Evolutionary conservation across 768 basidiomycete species (phyloP), one percentile per base, ranked within the genome.

Genomic region (Psilocybe tampanensis): DNA sequence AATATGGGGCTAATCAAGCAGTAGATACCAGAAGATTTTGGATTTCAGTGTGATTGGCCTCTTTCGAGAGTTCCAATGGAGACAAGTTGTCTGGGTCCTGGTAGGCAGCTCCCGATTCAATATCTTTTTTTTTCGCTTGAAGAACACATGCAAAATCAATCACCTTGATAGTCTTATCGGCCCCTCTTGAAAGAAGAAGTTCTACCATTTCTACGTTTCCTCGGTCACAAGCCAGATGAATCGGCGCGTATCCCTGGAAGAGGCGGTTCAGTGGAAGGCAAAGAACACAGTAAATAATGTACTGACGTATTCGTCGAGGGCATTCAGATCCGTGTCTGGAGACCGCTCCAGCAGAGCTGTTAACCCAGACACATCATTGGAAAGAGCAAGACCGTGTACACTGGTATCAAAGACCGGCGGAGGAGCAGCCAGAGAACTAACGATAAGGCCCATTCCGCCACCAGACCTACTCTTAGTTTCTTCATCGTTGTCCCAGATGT

Each of bases 201-300:
- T 78, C 72, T 1, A 90, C 88, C 2, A 83, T 73, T 0, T 77
- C 74, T 7, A 75, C 53, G 64, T 86, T 79, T 1, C 95, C 95
- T 65, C 94, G 78, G 70, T 97, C 95, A 23, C 87, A 84, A 4
- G 95, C 94, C 0, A 95, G 78, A 64, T 97, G 95, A 18, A 97
- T 72, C 8, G 94, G 81, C 0, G 94, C 92, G 68, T 94, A 94
- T 33, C 92, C 94, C 95, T 97, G 34, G 18, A 15, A 26, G 26
- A 19, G 19, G 51, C 36, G 15, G 24, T 47, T 34, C 22, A 34
- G 24, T 51, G 56, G 56, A 44, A 47, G 15, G 52, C 43, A 53
- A 18, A 34, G 34, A 47, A 36, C 13, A 44, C 17, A 44, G 15
- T 59, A n/a, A 17, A 19, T 39, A 9, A 9, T 47, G 41, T 24